These are phyloP conservation scores for Mucuna pruriens DNA, from an alignment of 306 rosid species.

Conservation along the genomic window DNA sequence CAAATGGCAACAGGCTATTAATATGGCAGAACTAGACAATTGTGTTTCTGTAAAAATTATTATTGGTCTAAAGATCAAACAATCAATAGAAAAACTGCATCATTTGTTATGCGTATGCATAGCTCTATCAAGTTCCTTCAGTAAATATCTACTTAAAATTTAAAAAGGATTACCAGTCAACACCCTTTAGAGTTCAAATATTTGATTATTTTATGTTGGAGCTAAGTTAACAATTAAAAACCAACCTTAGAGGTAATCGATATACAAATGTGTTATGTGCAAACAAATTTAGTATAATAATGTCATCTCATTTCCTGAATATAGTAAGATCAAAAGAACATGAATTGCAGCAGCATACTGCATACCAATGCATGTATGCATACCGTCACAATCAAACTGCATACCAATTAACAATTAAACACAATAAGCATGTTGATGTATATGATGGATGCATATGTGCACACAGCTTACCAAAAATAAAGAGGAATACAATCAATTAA, in stretches of 20 bases:
- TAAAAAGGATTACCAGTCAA: slow-evolving; percentile 9
- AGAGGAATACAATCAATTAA: background rate
- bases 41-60: slow-evolving; percentile 16
- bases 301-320: slow-evolving; percentile 19
- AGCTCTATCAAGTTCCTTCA: slow-evolving; percentile 8
- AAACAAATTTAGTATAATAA: slow-evolving; percentile 14
- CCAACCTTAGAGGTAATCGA: slow-evolving; percentile 22
- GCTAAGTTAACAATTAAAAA: slow-evolving; percentile 28
- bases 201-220: slow-evolving; percentile 13
- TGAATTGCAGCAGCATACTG: slow-evolving; percentile 29
- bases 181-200: slow-evolving; percentile 28
- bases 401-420: background rate
- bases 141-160: background rate
- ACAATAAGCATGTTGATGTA: background rate
- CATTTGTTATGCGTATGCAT: slow-evolving; percentile 2
- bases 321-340: slow-evolving; percentile 28
- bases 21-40: slow-evolving; percentile 28
- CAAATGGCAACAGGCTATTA: slow-evolving; percentile 40
- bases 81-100: slow-evolving; percentile 20
- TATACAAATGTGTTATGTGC: background rate
- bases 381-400: background rate
- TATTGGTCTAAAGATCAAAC: background rate
- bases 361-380: background rate
- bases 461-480: background rate
- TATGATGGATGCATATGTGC: background rate